Evolutionary conservation across 2,329 filamentous ascomycete species (phyloP).

Genomic region (Penicillium sp.): DNA sequence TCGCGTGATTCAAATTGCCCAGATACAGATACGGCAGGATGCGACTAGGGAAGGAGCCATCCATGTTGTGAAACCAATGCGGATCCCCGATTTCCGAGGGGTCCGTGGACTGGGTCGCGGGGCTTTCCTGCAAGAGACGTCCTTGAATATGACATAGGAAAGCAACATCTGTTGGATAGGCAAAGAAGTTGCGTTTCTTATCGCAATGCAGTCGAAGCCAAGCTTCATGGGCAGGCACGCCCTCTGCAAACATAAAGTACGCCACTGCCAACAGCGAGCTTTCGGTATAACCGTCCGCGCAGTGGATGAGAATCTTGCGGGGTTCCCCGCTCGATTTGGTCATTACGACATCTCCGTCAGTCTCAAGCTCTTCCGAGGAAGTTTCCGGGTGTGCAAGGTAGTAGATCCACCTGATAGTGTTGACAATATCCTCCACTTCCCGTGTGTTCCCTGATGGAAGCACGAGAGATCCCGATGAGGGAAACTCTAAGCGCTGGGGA

Average conservation of each 20-base stretch:
- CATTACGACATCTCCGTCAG: constrained; percentile 53
- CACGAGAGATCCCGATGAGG: constrained; percentile 85
- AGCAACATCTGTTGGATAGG: constrained; percentile 81
- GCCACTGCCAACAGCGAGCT: constrained; percentile 79
- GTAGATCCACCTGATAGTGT: constrained; percentile 84
- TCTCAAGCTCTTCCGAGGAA: constrained; percentile 36
- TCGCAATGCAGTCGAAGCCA: constrained; percentile 78
- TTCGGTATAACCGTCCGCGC: constrained; percentile 92
- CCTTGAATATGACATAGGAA: constrained; percentile 68
- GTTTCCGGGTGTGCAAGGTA: constrained; percentile 60
- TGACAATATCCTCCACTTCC: constrained; percentile 74
- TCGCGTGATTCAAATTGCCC: constrained; percentile 84
- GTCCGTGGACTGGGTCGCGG: constrained; percentile 21
- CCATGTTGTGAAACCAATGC: constrained; percentile 70
- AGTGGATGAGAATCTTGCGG: constrained; percentile 77
- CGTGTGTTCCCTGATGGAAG: constrained; percentile 72
- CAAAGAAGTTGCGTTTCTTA: constrained; percentile 86
- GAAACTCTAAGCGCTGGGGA: constrained; percentile 65
- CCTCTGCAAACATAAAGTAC: constrained; percentile 88
- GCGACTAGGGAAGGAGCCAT: constrained; percentile 83
- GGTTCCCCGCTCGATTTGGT: constrained; percentile 35
- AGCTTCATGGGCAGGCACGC: constrained; percentile 67
- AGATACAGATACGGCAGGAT: constrained; percentile 92
- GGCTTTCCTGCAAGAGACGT: constrained; percentile 55
- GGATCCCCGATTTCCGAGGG: constrained; percentile 46